Conservation (phyloP, 257 asterid genomes). For the Solanum dulcamara region DNA sequence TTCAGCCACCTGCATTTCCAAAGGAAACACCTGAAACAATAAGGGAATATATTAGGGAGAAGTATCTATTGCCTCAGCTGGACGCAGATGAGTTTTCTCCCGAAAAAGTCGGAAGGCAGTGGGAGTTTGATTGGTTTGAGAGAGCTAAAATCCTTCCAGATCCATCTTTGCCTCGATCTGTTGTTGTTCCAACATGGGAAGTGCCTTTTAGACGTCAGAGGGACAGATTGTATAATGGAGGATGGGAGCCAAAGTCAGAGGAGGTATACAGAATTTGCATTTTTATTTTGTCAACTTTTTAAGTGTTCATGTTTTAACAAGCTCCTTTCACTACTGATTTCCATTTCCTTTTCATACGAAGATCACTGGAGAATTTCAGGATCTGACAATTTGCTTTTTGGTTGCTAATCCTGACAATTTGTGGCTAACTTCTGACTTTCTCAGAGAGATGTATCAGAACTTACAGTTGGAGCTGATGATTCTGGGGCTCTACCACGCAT, state of each 20-base stretch:
- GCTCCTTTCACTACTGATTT: background rate
- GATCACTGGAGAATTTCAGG: background rate
- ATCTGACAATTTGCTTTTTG: background rate
- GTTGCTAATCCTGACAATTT: background rate
- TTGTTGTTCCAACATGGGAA: conserved; percentile 85
- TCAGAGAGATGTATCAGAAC: conserved; percentile 71
- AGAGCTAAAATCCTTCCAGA: conserved; percentile 63
- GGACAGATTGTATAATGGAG: conserved; percentile 10
- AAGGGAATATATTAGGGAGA: conserved; percentile 47
- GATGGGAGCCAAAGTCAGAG: conserved; percentile 86
- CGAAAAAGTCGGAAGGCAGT: conserved; percentile 76
- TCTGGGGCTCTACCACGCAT: conserved; percentile 86
- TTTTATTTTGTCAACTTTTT: background rate
- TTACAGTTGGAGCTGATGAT: conserved; percentile 55
- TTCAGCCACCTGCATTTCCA: conserved; percentile 95
- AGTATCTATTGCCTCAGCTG: conserved; percentile 62
- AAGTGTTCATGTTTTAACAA: background rate
- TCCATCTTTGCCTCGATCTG: conserved; percentile 67
- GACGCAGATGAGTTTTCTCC: conserved; percentile 72
- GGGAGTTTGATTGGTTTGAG: conserved; percentile 99
- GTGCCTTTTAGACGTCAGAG: conserved; percentile 68
- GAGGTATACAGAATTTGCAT: conserved; percentile 46
- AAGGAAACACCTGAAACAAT: conserved; percentile 78
- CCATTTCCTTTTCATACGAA: background rate
- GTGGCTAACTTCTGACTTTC: conserved; percentile 16